Evolutionary conservation across 169 alveolate genomes (phyloP), one percentile per base, ranked within the genome.

Genomic region (Cryptosporidium ryanae): DNA sequence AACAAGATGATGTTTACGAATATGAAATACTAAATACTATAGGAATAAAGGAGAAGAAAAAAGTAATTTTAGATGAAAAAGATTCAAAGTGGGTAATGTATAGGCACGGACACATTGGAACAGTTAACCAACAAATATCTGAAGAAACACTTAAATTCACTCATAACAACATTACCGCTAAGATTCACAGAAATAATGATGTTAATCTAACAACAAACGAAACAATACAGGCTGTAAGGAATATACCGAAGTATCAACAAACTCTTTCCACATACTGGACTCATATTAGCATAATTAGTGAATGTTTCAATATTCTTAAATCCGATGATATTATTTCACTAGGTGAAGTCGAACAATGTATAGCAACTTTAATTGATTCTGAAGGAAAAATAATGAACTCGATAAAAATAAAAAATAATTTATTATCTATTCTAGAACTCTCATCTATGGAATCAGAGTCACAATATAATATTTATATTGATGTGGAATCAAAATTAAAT

Each of bases 191-290:
- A 23, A 82, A 64, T 63, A 90, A 90, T 21, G 46, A 64, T 29
- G 17, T 55, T 10, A 67, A 67, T 21, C 21, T 64, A n/a, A 29
- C 66, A 18, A 83, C 84, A 2, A 71, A 64, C 23, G 92, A 84
- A 31, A 93, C 95, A 8, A 50, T 92, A 55, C 90, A 84, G n/a
- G 92, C 90, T 38, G 84, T 94, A 34, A 34, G 96, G 50, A 82
- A 82, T 25, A 65, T 94, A 32, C 96, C 96, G 12, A 89, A 94
- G 63, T 66, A 90, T 21, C 95, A 93, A 83, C 91, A 91, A 23
- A 64, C 93, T 71, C 76, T 94, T 61, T 94, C 93, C 25, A 90
- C 90, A 68, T 94, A 93, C 68, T 94, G 96, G 96, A 89, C 93
- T 2, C 96, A 94, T 82, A 66, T 93, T 10, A 70, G 90, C 31